A percentile compares a stretch with the other conserved stretches of the same genome.
phyloP scores from a whole-genome alignment of 495 filamentous ascomycete species.

The Stereocaulon alpinum region DNA sequence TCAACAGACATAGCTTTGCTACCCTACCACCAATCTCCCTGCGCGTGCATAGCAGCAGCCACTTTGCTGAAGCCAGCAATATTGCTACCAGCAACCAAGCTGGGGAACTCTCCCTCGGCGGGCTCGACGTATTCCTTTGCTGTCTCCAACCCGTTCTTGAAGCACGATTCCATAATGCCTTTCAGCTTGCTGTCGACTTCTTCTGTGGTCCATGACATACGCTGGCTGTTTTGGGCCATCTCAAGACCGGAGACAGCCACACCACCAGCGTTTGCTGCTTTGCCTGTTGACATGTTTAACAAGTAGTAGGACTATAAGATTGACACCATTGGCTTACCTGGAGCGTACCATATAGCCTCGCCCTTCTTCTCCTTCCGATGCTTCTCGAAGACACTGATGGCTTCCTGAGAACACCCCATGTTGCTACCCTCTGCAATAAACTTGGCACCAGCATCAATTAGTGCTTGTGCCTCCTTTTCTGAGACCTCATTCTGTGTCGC shows the following conservation, averaged over 20 bases:
- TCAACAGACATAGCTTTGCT: background rate
- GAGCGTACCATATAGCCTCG: slow-evolving; percentile 85
- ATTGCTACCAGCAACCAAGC: slow-evolving; percentile 85
- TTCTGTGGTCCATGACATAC: slow-evolving; percentile 74
- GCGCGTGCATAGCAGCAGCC: slow-evolving; percentile 84
- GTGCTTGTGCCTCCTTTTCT: slow-evolving; percentile 73
- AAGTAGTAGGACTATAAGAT: background rate
- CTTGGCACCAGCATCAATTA: slow-evolving; percentile 64
- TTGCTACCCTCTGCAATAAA: slow-evolving; percentile 97
- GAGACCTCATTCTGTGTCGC: slow-evolving; percentile 97
- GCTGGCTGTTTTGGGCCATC: slow-evolving; percentile 95
- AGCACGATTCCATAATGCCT: slow-evolving; percentile 88
- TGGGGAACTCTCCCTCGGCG: slow-evolving; percentile 73
- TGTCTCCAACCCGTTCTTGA: slow-evolving; percentile 81
- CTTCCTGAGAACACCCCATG: slow-evolving; percentile 96
- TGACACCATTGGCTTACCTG: slow-evolving; percentile 42
- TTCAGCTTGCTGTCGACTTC: slow-evolving; percentile 90
- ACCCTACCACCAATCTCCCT: slow-evolving; percentile 84
- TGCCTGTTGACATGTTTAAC: slow-evolving; percentile 29
- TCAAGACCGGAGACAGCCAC: slow-evolving; percentile 96
- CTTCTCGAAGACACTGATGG: slow-evolving; percentile 89
- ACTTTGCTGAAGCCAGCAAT: slow-evolving; percentile 98
- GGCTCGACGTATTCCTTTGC: slow-evolving; percentile 77
- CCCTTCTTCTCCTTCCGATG: slow-evolving; percentile 59
- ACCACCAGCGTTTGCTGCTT: slow-evolving; percentile 95